Conservation (phyloP, 139 green algal genomes). For the Pseudopediastrum boryanum region DNA sequence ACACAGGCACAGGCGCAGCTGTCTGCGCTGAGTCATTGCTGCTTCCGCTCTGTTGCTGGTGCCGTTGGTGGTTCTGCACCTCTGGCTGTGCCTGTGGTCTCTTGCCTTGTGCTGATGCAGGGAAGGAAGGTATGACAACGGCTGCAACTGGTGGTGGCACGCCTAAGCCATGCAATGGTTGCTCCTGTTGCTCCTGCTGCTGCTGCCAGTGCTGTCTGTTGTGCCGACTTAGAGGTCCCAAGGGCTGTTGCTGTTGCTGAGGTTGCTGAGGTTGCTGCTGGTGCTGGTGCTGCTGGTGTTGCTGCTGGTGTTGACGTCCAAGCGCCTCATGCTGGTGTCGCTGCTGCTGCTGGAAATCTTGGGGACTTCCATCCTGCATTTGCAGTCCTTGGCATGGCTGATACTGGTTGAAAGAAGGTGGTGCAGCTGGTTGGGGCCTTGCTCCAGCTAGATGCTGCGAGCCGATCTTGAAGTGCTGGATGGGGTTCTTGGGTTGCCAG, state of each 20-base stretch:
- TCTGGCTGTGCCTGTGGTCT: not conserved
- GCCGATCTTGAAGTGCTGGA: too few relatives aligned
- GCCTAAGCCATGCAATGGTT: not conserved
- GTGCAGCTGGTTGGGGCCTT: not conserved
- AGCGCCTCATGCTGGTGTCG: not conserved
- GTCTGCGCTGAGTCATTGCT: too few relatives aligned
- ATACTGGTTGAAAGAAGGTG: not conserved
- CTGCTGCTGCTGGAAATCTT: not conserved
- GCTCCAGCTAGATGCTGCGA: too few relatives aligned
- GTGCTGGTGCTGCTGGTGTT: not conserved
- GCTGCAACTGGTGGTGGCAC: slow-evolving; percentile 2
- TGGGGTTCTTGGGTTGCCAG: too few relatives aligned
- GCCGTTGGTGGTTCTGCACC: not conserved
- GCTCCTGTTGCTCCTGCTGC: not conserved
- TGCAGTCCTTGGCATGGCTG: not conserved
- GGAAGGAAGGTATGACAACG: not conserved
- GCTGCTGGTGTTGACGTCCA: not conserved
- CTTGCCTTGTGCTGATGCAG: not conserved
- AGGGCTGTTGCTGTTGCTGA: not conserved
- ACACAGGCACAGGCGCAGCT: too few relatives aligned
- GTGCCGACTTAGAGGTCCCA: not conserved
- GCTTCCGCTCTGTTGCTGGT: not conserved
- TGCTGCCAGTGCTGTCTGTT: not conserved
- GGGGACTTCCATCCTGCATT: too few relatives aligned
- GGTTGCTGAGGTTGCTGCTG: too few relatives aligned